Base-by-base conservation (phyloP, 1,284 basidiomycete species). In the Boletus mariae region DNA sequence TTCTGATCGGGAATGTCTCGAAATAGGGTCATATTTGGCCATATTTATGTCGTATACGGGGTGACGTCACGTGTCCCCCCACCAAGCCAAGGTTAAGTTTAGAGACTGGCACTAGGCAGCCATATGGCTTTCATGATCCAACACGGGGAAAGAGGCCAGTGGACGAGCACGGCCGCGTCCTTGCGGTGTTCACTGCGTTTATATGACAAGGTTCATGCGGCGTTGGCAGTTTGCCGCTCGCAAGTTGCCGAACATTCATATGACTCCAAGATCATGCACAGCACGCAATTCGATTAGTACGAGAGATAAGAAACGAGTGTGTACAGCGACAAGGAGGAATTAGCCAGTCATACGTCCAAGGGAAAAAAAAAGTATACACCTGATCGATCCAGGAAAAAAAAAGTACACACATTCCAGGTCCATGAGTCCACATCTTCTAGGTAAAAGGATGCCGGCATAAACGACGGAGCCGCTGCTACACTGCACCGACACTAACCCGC, bases 1-100 rank as follows among this genome's bases (percentile, higher is more conserved):
- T 71, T 67, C 63, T 67, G 66, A 67, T 67, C 69, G 66, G 66
- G 59, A 48, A 62, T 60, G 56, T 52, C 45, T 37, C 34, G 45
- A 54, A 60, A 51, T 61, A 42, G 56, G 47, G 20, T 25, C 47
- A 49, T 55, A 42, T 62, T 54, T 62, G 49, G 34, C 37, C 29
- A 0, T 59, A 29, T 55, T 62, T 63, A 45, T 50, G 4, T 40
- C 7, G 45, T 54, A 32, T 25, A 52, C 58, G 63, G 42, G 44
- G 53, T 64, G 62, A 64, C 62, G 65, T 64, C 60, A 64, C 37
- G 42, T 23, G 46, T 49, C 11, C 47, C 45, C 43, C 26, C 20
- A 20, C 20, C 17, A 20, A 20, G 48, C 32, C 51, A 57, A 60
- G 50, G 65, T 66, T 66, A 67, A 59, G 65, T 67, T 67, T 53